These are phyloP conservation scores for Penicillium cinerascens DNA, from an alignment of 495 filamentous ascomycete species.

Conservation along the genomic window DNA sequence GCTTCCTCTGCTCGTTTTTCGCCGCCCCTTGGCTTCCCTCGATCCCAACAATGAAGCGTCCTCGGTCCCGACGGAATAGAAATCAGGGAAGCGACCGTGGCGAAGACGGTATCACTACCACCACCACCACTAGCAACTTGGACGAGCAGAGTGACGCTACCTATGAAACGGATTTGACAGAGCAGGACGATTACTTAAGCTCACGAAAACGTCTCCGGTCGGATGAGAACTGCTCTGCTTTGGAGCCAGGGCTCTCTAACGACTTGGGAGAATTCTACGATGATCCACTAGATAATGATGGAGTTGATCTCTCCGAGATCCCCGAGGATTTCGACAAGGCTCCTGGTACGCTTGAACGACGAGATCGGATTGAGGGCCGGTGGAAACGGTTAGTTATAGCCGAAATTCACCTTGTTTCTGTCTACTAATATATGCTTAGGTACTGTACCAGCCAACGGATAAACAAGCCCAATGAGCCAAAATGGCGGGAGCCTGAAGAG, in stretches of 20 bases:
- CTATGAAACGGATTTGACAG: slow-evolving; percentile 7
- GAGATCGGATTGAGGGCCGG: slow-evolving; percentile 16
- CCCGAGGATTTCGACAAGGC: slow-evolving; percentile 19
- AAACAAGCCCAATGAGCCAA: slow-evolving; percentile 7
- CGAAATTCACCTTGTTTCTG: background rate
- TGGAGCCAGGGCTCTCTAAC: background rate
- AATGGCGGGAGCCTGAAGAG: slow-evolving; percentile 8
- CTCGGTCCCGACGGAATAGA: slow-evolving; percentile 1
- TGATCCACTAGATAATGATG: slow-evolving; percentile 14
- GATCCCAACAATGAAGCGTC: slow-evolving; percentile 4
- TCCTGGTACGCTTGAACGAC: slow-evolving; percentile 10
- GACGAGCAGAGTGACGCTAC: slow-evolving; percentile 3
- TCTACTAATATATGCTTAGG: slow-evolving; percentile 1
- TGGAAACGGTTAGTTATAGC: slow-evolving; percentile 9
- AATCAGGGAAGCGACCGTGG: slow-evolving; percentile 3
- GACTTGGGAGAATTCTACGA: slow-evolving; percentile 4
- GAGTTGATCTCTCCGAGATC: slow-evolving; percentile 17
- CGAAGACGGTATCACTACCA: background rate
- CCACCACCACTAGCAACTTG: slow-evolving; percentile 4
- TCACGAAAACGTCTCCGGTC: slow-evolving; percentile 9
- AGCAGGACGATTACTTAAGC: background rate
- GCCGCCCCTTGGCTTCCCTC: background rate
- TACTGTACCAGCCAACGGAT: slow-evolving; percentile 7
- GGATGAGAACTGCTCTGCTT: background rate
- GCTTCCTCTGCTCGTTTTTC: background rate